phyloP scores from a whole-genome alignment of 2,329 filamentous ascomycete species.

The Aspergillus novoparasiticus region DNA sequence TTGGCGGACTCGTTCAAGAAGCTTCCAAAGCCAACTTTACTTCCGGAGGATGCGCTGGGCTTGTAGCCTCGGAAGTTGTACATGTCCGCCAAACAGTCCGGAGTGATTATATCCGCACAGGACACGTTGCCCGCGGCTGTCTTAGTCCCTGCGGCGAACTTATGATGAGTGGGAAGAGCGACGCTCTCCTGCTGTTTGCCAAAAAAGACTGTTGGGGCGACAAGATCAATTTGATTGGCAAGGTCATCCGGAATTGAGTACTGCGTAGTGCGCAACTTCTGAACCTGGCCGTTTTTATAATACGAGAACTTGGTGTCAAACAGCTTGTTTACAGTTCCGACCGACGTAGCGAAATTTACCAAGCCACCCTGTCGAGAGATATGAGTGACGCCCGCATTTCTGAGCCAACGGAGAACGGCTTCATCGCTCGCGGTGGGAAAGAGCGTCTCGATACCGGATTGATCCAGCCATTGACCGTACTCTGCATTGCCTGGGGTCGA shows the following conservation, averaged over 20 bases:
- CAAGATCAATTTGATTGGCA: neutral
- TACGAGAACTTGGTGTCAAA: slow-evolving; percentile 53
- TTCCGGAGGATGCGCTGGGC: slow-evolving; percentile 48
- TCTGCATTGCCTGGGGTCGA: slow-evolving; percentile 51
- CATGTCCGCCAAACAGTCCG: slow-evolving; percentile 50
- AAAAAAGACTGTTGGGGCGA: neutral
- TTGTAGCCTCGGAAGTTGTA: slow-evolving; percentile 55
- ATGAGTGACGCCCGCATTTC: slow-evolving; percentile 39
- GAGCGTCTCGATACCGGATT: slow-evolving; percentile 47
- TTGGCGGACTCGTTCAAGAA: slow-evolving; percentile 57
- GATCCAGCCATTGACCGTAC: slow-evolving; percentile 54
- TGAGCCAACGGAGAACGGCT: slow-evolving; percentile 49
- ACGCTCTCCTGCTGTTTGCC: neutral
- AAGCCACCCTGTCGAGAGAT: slow-evolving; percentile 44
- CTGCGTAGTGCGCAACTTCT: neutral
- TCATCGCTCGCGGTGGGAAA: slow-evolving; percentile 42
- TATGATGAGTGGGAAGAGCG: neutral
- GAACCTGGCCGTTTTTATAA: slow-evolving; percentile 36
- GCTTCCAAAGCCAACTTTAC: slow-evolving; percentile 53
- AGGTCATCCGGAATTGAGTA: neutral
- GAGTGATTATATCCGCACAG: slow-evolving; percentile 43
- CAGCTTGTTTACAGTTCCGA: slow-evolving; percentile 47
- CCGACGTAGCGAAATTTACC: slow-evolving; percentile 47
- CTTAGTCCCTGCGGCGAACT: neutral
- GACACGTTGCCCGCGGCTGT: slow-evolving; percentile 19